These are phyloP conservation scores for Kwoniella sp. DNA, from an alignment of 768 basidiomycete species.

Conservation along the genomic window DNA sequence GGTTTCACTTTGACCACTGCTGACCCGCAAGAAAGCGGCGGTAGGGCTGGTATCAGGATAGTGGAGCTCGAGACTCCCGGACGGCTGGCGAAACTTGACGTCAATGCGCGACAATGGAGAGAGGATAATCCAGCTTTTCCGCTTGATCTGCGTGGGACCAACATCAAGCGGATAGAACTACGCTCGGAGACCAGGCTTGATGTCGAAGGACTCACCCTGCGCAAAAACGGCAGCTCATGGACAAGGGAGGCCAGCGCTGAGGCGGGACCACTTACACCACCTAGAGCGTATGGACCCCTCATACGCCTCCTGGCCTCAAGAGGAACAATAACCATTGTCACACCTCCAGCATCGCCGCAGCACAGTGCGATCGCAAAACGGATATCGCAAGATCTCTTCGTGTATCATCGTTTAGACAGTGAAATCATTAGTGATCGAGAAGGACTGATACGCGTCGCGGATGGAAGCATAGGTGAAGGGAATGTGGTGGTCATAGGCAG, in stretches of 20 bases:
- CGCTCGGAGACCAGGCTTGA: neutral
- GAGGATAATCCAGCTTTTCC: conserved; percentile 11
- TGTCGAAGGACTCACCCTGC: neutral
- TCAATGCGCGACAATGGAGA: conserved; percentile 42
- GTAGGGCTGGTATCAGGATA: conserved; percentile 72
- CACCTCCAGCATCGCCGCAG: conserved; percentile 44
- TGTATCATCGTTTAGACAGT: conserved; percentile 71
- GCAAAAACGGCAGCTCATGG: neutral
- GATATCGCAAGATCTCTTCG: conserved; percentile 67
- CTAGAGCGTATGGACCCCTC: conserved; percentile 62
- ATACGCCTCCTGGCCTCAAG: conserved; percentile 66
- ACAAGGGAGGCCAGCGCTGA: neutral
- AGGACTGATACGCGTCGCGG: conserved; percentile 39
- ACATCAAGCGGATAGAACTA: conserved; percentile 34
- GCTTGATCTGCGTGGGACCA: conserved; percentile 33
- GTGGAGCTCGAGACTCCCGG: conserved; percentile 67
- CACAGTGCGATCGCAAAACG: conserved; percentile 63
- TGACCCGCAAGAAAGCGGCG: conserved; percentile 68
- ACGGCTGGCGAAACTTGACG: conserved; percentile 54
- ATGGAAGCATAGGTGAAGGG: conserved; percentile 21
- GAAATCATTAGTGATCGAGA: conserved; percentile 62
- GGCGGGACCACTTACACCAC: conserved; percentile 17
- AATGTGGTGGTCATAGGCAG: conserved; percentile 49
- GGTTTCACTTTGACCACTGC: conserved; percentile 74
- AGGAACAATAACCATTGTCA: conserved; percentile 64